These are phyloP conservation scores for Ophiobolus disseminans DNA, from an alignment of 2,329 filamentous ascomycete genomes.

Conservation along the genomic window DNA sequence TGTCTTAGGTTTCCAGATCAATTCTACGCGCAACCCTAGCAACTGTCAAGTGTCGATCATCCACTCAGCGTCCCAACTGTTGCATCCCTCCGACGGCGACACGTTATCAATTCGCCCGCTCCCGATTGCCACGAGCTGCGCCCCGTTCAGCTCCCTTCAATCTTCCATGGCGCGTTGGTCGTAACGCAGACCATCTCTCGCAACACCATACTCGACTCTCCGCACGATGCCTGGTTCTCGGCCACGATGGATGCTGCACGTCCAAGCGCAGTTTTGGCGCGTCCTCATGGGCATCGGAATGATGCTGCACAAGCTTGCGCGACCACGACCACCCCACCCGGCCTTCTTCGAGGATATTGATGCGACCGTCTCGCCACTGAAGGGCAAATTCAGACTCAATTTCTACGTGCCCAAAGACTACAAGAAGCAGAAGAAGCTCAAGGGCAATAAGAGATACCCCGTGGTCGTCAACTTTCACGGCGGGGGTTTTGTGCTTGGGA, in stretches of 20 bases:
- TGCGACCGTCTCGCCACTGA: conserved; percentile 55
- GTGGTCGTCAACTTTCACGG: conserved; percentile 70
- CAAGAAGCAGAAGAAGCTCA: conserved; percentile 50
- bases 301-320: conserved; percentile 68
- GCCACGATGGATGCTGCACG: conserved; percentile 65
- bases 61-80: not conserved
- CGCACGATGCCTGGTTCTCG: conserved; percentile 39
- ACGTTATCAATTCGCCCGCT: conserved; percentile 1
- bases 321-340: conserved; percentile 66
- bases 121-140: conserved; percentile 17
- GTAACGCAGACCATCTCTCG: conserved; percentile 4
- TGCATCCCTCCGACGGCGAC: too few relatives aligned
- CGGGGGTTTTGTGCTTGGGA: conserved; percentile 68
- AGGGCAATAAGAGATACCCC: conserved; percentile 57
- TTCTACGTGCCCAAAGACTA: conserved; percentile 67
- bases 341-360: conserved; percentile 65
- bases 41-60: conserved; percentile 2
- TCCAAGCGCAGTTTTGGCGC: conserved; percentile 72
- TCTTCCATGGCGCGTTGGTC: conserved; percentile 11
- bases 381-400: conserved; percentile 60
- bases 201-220: not conserved
- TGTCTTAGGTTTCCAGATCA: conserved; percentile 15
- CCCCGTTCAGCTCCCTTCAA: conserved; percentile 12
- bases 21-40: conserved; percentile 2
- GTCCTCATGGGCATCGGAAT: conserved; percentile 73